Evolutionary conservation across 2,329 filamentous ascomycete genomes (phyloP), one percentile per base, ranked within the genome.

Genomic region (Exophiala sideris): DNA sequence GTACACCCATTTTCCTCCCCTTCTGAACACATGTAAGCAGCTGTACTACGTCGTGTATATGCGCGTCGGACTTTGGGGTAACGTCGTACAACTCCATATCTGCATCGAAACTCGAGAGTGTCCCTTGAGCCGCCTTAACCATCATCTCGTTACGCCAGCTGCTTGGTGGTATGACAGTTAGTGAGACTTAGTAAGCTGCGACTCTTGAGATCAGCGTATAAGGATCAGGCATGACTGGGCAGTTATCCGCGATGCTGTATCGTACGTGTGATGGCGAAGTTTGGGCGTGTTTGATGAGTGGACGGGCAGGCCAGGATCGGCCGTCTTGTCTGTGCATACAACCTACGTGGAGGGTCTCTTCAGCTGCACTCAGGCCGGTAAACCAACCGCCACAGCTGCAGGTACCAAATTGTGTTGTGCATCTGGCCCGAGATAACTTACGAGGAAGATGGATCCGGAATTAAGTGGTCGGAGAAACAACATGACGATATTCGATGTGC

Each of bases 351-450:
- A 49, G 20, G 40, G 20, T 14, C 29, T n/a, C 11, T 45, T 59
- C 52, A 59, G 57, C 54, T 59, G 57, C 40, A 24, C 42, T 24
- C 42, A 45, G 20, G 49, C 46, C 46, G 42, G 24, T 42, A 46
- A 48, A 21, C 39, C 47, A 32, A 38, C 45, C 54, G 56, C 59
- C 59, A 59, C 59, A 42, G 36, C 50, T 57, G 59, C 59, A 61
- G 59, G 59, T 58, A 61, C 59, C 55, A 59, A 48, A 61, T 58
- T 59, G 48, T 48, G 45, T 56, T 56, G 29, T 52, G 54, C 54
- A 38, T 38, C 35, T 44, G 10, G 10, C 18, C 18, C n/a, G 20
- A 24, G 41, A 20, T 12, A 7, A 21, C 14, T 10, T 16, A 41
- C 38, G n/a, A 20, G 38, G 16, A 41, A 9, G 16, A 41, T 10